Percentiles rank a stretch among this genome's conserved stretches.
These are phyloP conservation scores for Colletotrichum kahawae DNA, from an alignment of 2,329 filamentous ascomycete genomes.

Conservation along the genomic window DNA sequence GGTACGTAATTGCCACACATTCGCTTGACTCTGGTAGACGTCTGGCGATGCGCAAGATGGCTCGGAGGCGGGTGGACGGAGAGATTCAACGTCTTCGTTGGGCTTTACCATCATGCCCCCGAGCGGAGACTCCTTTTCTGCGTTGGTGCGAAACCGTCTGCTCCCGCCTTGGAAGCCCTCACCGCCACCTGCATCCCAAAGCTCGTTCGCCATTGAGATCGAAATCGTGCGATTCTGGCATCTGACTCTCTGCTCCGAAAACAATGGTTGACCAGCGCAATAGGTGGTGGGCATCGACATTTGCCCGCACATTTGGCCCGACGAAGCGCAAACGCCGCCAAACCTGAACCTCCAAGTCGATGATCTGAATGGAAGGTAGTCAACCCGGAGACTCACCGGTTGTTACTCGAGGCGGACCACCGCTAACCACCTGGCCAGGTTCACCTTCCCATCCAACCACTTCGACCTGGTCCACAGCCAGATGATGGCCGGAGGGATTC, in stretches of 20 bases:
- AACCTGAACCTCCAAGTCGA: slow-evolving; percentile 77
- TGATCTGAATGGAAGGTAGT: slow-evolving; percentile 69
- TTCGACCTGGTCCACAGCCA: slow-evolving; percentile 88
- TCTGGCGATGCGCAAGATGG: neutral
- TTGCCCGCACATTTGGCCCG: slow-evolving; percentile 71
- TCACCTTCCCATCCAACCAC: slow-evolving; percentile 70
- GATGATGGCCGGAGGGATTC: slow-evolving; percentile 73
- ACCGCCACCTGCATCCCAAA: neutral
- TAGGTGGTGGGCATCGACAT: slow-evolving; percentile 77
- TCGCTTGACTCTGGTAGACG: neutral
- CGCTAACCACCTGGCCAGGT: slow-evolving; percentile 42
- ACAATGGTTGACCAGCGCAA: slow-evolving; percentile 12
- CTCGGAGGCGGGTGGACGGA: neutral
- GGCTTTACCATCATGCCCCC: neutral
- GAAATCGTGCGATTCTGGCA: neutral
- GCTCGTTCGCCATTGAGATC: neutral
- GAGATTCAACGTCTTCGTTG: neutral
- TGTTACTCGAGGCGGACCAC: neutral
- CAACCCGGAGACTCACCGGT: neutral
- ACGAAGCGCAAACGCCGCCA: slow-evolving; percentile 57
- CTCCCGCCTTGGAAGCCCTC: neutral
- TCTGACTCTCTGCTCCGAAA: neutral
- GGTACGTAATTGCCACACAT: slow-evolving; percentile 45
- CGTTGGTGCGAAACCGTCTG: neutral
- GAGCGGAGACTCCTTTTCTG: neutral